A percentile compares a stretch with the other conserved stretches of the same genome.
Evolutionary conservation across 75 land plant species (phyloP).

Genomic region (Isoetes taiwanensis): DNA sequence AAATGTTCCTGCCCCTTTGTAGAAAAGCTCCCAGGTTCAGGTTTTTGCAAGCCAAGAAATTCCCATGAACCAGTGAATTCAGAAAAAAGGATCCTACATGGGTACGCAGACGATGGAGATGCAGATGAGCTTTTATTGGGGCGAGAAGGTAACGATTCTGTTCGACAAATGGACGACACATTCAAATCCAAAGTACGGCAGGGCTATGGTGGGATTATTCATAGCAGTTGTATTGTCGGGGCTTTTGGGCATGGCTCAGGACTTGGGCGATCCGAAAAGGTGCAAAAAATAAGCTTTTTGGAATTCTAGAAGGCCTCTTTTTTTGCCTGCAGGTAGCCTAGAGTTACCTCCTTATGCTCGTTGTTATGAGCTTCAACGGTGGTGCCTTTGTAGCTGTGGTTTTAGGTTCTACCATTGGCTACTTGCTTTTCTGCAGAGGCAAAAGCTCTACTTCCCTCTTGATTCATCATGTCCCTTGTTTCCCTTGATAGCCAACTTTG

Average conservation of each 20-base stretch:
- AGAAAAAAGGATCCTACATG: no score
- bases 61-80: no score
- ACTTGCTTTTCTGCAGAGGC: conserved; percentile 27
- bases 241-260: background rate
- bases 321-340: conserved; percentile 36
- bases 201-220: background rate
- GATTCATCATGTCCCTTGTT: no score
- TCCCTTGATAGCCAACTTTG: no score
- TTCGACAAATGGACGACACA: conserved; percentile 68
- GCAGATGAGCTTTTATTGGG: conserved; percentile 94
- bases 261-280: background rate
- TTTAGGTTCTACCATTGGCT: conserved; percentile 41
- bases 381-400: conserved; percentile 63
- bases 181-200: background rate
- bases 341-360: conserved; percentile 76
- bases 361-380: conserved; percentile 72
- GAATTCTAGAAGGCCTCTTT: conserved; percentile 24
- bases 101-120: conserved; percentile 37
- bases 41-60: no score
- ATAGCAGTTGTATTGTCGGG: background rate
- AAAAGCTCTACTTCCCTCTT: no score
- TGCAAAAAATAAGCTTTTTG: conserved; percentile 12
- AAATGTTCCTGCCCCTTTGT: no score
- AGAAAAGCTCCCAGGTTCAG: no score
- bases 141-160: conserved; percentile 59